These are phyloP conservation scores for Neodidymelliopsis sp. DNA, from an alignment of 2,329 filamentous ascomycete genomes.

Conservation along the genomic window DNA sequence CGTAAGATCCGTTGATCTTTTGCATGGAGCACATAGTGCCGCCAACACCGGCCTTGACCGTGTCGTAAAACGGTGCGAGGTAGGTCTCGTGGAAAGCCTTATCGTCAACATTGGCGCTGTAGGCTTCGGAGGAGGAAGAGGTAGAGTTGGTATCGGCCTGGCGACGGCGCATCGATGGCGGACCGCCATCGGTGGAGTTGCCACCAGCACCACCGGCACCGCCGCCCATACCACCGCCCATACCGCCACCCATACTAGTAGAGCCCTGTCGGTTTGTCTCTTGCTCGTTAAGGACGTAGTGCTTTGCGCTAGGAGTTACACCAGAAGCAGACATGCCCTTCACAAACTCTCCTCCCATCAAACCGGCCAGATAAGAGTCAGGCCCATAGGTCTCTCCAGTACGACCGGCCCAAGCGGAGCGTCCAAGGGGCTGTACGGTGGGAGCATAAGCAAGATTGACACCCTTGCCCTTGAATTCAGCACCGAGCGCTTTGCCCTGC, in stretches of 20 bases:
- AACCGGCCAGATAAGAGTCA: conserved; percentile 29
- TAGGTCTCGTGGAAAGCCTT: conserved; percentile 70
- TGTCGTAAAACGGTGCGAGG: conserved; percentile 69
- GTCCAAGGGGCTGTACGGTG: conserved; percentile 34
- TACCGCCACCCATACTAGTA: conserved; percentile 1
- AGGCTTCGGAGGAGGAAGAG: conserved; percentile 24
- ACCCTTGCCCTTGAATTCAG: conserved; percentile 32
- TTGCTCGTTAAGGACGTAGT: conserved; percentile 18
- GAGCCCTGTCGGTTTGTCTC: conserved; percentile 16
- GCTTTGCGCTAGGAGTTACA: conserved; percentile 61
- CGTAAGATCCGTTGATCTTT: conserved; percentile 31
- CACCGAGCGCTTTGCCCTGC: conserved; percentile 22
- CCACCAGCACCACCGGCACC: conserved; percentile 1
- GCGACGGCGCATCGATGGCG: conserved; percentile 9
- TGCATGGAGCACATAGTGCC: conserved; percentile 65
- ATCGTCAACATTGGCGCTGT: conserved; percentile 63
- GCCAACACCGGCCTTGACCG: conserved; percentile 62
- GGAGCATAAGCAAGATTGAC: conserved; percentile 35
- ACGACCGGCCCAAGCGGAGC: conserved; percentile 32
- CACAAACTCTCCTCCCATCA: conserved; percentile 14
- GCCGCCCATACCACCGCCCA: conserved; percentile 5
- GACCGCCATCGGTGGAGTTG: conserved; percentile 1
- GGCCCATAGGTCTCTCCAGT: conserved; percentile 31
- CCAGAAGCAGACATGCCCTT: conserved; percentile 20
- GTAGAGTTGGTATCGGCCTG: conserved; percentile 62